Base-by-base conservation (phyloP, 1,284 basidiomycete genomes). In the Ganoderma leucocontextum region DNA sequence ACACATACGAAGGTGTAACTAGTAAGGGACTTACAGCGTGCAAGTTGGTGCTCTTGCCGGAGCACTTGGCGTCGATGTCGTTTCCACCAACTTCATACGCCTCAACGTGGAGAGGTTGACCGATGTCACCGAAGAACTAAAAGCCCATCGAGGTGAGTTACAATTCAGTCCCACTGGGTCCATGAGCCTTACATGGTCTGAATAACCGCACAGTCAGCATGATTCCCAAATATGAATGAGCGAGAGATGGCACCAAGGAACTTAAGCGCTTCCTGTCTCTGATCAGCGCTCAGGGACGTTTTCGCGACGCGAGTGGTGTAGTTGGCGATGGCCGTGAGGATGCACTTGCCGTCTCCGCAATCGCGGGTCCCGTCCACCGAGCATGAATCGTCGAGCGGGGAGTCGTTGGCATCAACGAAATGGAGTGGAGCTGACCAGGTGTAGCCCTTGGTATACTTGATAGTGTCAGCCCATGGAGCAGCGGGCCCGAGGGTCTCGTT, bases 291-390 rank as follows among this genome's bases (percentile, higher is more conserved):
- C 15, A 87, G 77, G 4, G 77, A 78, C 5, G 82, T 82, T 61
- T 85, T 76, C 17, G 82, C 78, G 8, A 87, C 80, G n/a, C 86
- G 83, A 25, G 77, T 80, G 1, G 86, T 89, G 72, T 88, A 88
- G 75, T 88, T 88, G 7, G 86, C 84, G 69, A 87, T 87, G 19
- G 86, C 86, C 57, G 66, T 66, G 25, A 72, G 49, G 25, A 72
- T 72, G 47, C 71, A 72, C 12, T 62, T 62, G 4, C 66, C 68
- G 22, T 60, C 38, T 3, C 71, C 66, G 42, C 71, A 72, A 33
- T 72, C 71, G 19, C 71, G 71, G 0, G 66, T 57, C 65, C 70
- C 64, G 25, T 63, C 49, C 0, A 72, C 71, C 0, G 71, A 72
- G 61, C 71, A 72, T 2, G 71, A 72, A 17, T 62, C 71, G 15